A percentile compares a stretch with the other conserved stretches of the same genome.
Evolutionary conservation across 2,329 filamentous ascomycete species (phyloP).

Genomic region (Thelonectria discophora): DNA sequence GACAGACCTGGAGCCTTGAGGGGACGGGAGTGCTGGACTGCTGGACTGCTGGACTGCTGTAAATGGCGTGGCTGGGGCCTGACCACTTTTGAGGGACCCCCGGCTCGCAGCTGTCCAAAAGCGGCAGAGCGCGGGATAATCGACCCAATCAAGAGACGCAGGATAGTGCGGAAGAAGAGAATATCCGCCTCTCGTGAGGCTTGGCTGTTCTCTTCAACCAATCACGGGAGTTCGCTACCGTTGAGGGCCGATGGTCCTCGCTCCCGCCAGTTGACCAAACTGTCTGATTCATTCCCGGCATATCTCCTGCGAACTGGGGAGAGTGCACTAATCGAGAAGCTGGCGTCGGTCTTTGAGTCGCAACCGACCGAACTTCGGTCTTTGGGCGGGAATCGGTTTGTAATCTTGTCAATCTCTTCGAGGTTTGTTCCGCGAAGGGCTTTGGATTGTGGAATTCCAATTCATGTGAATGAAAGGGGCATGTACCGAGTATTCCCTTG

Average conservation of each 20-base stretch:
- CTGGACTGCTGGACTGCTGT: conserved; percentile 31
- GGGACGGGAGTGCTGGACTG: conserved; percentile 17
- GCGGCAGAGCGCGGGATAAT: conserved; percentile 10
- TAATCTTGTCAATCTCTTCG: too few species aligned
- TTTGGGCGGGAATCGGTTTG: too few species aligned
- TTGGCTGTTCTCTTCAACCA: conserved; percentile 5
- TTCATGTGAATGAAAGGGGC: not conserved
- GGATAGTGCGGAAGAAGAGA: conserved; percentile 18
- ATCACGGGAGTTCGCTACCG: conserved; percentile 6
- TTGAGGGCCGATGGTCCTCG: not conserved
- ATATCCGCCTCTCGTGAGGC: conserved; percentile 14
- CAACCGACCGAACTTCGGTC: not conserved
- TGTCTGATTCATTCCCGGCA: conserved; percentile 14
- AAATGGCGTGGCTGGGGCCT: conserved; percentile 53
- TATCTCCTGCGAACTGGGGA: conserved; percentile 4
- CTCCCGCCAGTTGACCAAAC: not conserved
- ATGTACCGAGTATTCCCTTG: too few species aligned
- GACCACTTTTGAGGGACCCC: conserved; percentile 11
- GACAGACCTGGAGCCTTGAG: conserved; percentile 38
- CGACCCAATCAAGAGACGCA: not conserved
- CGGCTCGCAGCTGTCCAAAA: conserved; percentile 18
- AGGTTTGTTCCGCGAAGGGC: not conserved
- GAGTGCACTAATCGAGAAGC: too few species aligned
- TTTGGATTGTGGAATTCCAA: too few species aligned
- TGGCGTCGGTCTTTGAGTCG: not conserved